phyloP scores from a whole-genome alignment of 2,329 filamentous ascomycete genomes.

The Bertia moriformis region DNA sequence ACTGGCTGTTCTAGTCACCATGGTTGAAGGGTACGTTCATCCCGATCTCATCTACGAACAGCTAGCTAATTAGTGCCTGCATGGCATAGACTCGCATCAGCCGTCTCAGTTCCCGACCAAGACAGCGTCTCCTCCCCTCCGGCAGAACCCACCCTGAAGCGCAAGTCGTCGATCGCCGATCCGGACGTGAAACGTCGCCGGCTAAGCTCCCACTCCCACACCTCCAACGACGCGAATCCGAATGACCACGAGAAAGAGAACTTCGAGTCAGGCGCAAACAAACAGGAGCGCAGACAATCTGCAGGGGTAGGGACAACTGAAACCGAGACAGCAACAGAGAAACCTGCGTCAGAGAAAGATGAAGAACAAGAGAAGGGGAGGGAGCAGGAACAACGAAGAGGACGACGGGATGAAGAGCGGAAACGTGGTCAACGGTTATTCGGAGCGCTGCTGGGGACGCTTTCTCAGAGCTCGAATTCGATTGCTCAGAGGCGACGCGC shows the following conservation, averaged over 20 bases:
- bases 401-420: constrained; percentile 51
- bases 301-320: no score
- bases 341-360: no score
- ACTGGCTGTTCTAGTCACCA: no score
- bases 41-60: no score
- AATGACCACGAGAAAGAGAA: not conserved
- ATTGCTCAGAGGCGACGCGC: constrained; percentile 54
- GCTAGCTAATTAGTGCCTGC: no score
- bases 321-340: no score
- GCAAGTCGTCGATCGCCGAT: not conserved
- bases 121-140: not conserved
- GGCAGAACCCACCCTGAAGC: not conserved
- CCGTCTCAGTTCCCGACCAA: not conserved
- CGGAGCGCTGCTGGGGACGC: constrained; percentile 63
- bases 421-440: constrained; percentile 76
- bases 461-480: constrained; percentile 56
- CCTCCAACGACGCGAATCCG: not conserved
- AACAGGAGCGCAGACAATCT: no score
- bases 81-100: not conserved
- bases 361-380: no score
- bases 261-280: no score
- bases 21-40: no score
- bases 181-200: not conserved
- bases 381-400: not conserved
- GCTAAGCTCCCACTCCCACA: not conserved